These are phyloP conservation scores for Acanthamoeba healyi DNA, from an alignment of 208 protist species.

Conservation along the genomic window DNA sequence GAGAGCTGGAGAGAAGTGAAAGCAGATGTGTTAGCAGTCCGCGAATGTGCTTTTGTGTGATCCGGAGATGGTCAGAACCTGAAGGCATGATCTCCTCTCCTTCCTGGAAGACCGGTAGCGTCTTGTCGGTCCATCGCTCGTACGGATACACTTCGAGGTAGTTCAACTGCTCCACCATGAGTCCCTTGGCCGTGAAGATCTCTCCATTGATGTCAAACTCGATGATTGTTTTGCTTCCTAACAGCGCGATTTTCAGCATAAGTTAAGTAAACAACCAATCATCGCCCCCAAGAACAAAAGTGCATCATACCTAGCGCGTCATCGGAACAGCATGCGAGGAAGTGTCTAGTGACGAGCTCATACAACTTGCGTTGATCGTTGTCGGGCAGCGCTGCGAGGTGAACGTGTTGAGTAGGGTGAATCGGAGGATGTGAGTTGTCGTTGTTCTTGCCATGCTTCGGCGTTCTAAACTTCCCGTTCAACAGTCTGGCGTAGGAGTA, in stretches of 20 bases:
- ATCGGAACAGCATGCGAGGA: constrained; percentile 97
- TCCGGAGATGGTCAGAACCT: constrained; percentile 82
- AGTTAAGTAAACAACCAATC: neutral
- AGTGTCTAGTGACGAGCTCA: constrained; percentile 97
- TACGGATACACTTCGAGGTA: constrained; percentile 95
- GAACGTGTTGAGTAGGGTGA: constrained; percentile 94
- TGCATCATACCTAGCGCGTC: constrained; percentile 82
- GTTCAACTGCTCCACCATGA: constrained; percentile 94
- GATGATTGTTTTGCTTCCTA: constrained; percentile 75
- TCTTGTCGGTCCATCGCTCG: constrained; percentile 88
- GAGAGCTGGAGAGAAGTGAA: neutral
- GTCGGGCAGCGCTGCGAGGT: neutral
- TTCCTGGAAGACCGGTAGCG: constrained; percentile 94
- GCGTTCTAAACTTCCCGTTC: constrained; percentile 91
- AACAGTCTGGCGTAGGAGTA: constrained; percentile 16
- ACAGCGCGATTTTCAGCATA: constrained; percentile 10
- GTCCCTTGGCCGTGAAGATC: constrained; percentile 86
- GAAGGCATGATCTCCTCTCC: constrained; percentile 94
- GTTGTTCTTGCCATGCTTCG: constrained; percentile 95
- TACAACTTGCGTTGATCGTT: constrained; percentile 91
- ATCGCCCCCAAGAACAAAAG: constrained; percentile 95
- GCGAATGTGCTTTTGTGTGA: neutral
- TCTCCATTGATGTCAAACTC: constrained; percentile 81
- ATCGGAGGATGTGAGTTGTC: constrained; percentile 99
- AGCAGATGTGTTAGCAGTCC: neutral